Evolutionary conservation across 768 basidiomycete species (phyloP), one percentile per base, ranked within the genome.

Genomic region (Aureoboletus auriporus): DNA sequence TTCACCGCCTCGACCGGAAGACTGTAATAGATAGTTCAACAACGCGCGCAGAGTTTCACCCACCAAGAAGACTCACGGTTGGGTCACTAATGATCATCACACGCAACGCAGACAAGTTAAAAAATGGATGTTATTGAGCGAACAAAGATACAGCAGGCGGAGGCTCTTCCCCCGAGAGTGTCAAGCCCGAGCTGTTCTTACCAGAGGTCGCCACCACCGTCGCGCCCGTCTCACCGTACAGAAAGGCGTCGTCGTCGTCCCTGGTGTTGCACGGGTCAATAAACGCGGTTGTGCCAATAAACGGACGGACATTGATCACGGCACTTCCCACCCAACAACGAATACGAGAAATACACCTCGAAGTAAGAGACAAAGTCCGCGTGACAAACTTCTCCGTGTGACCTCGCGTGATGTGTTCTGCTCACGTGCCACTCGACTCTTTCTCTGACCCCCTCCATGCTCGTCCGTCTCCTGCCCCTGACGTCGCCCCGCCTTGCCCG

Each of bases 221-320:
- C 46, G 68, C 62, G 38, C 69, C 55, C 37, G 79, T 70, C 50
- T 77, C 76, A 49, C 87, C 87, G 57, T 89, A 89, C 53, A 89
- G 69, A 63, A 85, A 88, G 23, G 86, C 85, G 66, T 89, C 86
- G 60, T 90, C 87, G 69, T 88, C 86, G 63, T 88, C 85, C 79
- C 80, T 83, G 55, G 44, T 49, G 44, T 53, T 44, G 39, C 30
- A 46, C 49, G 39, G 31, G 67, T 68, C 46, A 68, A 63, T 65
- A 47, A 56, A 55, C 28, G 50, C 41, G 42, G 41, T 41, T 44
- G 56, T 51, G 34, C 49, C 26, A 51, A 52, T 8, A 49, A 59
- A 55, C 41, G 42, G 51, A 64, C 63, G 43, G 64, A 66, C 65
- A 66, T 66, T 50, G 49, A 43, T 56, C 64, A 52, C 58, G 34